These are phyloP conservation scores for Backusella morwellensis DNA, from an alignment of 192 early-diverging fungal species.

Conservation along the genomic window DNA sequence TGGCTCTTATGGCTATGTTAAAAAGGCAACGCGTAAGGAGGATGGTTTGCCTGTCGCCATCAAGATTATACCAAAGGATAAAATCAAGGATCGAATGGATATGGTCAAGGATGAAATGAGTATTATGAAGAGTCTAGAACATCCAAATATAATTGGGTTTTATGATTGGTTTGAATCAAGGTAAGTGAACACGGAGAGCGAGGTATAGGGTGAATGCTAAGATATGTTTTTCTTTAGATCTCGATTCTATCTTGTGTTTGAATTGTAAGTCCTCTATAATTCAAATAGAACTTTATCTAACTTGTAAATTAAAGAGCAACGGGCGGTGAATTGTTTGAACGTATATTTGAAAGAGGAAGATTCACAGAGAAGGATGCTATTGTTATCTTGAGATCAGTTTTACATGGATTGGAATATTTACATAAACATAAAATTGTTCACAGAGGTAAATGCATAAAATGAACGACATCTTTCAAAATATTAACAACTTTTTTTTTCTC, in stretches of 20 bases:
- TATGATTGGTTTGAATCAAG: conserved; percentile 67
- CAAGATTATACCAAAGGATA: conserved; percentile 89
- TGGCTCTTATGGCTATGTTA: conserved; percentile 76
- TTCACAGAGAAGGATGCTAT: conserved; percentile 83
- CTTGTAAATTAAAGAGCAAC: conserved; percentile 40
- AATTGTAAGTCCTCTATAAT: conserved; percentile 46
- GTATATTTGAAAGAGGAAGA: conserved; percentile 70
- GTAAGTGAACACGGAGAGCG: background rate
- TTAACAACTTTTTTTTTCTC: background rate
- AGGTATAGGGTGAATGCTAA: background rate
- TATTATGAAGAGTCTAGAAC: conserved; percentile 77
- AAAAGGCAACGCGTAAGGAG: conserved; percentile 58
- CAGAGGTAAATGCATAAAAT: conserved; percentile 43
- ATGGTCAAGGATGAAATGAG: conserved; percentile 96
- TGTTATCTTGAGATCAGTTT: conserved; percentile 66
- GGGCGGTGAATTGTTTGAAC: conserved; percentile 87
- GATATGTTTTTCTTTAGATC: conserved; percentile 33
- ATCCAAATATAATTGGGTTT: conserved; percentile 87
- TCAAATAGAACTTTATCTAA: background rate
- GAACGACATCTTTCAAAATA: background rate
- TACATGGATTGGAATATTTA: conserved; percentile 78
- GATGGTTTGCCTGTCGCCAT: conserved; percentile 78
- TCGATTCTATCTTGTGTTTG: conserved; percentile 74
- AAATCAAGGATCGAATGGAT: conserved; percentile 73
- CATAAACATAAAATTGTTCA: conserved; percentile 88